Percentiles rank a stretch among this genome's conserved stretches.
Evolutionary conservation across 2,329 filamentous ascomycete genomes (phyloP).

Genomic region (Trichophyton equinum): DNA sequence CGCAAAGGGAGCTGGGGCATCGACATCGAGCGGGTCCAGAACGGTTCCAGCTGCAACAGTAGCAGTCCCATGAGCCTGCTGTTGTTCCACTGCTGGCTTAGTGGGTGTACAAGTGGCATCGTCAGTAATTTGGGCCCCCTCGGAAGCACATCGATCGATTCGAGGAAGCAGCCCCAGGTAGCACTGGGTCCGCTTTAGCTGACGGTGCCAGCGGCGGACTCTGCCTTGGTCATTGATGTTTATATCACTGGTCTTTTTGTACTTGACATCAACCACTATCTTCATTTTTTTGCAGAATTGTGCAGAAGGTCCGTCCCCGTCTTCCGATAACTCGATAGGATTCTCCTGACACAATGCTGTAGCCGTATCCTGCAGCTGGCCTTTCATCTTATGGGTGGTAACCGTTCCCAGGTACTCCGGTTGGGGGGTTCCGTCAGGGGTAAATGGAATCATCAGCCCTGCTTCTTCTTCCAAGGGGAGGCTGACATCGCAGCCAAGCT

Average conservation of each 20-base stretch:
- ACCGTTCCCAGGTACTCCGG: constrained; percentile 57
- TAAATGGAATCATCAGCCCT: constrained; percentile 52
- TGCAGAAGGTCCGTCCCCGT: constrained; percentile 23
- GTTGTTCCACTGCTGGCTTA: constrained; percentile 16
- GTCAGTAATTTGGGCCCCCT: not conserved
- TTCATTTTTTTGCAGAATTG: constrained; percentile 45
- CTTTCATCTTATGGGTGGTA: constrained; percentile 34
- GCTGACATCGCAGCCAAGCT: constrained; percentile 38
- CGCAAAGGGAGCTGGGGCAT: constrained; percentile 33
- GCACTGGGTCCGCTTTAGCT: constrained; percentile 52
- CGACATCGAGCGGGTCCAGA: constrained; percentile 32
- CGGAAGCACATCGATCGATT: constrained; percentile 11
- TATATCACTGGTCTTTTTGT: constrained; percentile 17
- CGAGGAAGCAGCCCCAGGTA: constrained; percentile 56
- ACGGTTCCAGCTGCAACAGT: constrained; percentile 18
- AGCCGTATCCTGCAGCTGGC: constrained; percentile 22
- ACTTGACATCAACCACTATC: constrained; percentile 38
- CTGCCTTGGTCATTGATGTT: too few species aligned
- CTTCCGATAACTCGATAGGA: too few species aligned
- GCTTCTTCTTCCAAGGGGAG: constrained; percentile 45
- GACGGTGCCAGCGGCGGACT: constrained; percentile 41
- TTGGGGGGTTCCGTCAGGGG: constrained; percentile 44
- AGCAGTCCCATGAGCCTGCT: constrained; percentile 16
- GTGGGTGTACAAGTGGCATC: not conserved
- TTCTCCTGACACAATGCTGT: constrained; percentile 8